These are phyloP conservation scores for Coemansia sp. DNA, from an alignment of 192 early-diverging fungal species.

Conservation along the genomic window DNA sequence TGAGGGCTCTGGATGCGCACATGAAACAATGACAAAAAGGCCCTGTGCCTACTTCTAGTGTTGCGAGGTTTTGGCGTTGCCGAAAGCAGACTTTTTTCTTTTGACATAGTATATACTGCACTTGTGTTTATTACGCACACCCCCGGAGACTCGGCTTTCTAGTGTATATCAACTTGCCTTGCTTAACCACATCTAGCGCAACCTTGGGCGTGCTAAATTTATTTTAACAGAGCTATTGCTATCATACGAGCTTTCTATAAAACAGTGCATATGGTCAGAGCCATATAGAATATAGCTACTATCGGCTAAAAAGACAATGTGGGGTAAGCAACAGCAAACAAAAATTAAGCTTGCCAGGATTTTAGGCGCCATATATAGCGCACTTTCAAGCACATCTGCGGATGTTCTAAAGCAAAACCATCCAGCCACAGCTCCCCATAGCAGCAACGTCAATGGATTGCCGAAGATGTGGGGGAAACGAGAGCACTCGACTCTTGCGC, in stretches of 20 bases:
- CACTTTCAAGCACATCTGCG: background rate
- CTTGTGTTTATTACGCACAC: background rate
- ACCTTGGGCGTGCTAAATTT: background rate
- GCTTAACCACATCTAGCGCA: background rate
- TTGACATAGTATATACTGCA: background rate
- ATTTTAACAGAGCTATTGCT: background rate
- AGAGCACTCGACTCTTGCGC: background rate
- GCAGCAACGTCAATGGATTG: background rate
- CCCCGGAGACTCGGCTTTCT: background rate
- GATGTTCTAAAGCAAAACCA: background rate
- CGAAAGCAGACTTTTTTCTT: background rate
- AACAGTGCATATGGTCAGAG: background rate
- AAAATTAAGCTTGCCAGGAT: background rate
- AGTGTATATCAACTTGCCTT: background rate
- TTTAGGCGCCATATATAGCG: background rate
- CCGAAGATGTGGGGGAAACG: background rate
- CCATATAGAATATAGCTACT: background rate
- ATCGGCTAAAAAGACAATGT: conserved; percentile 1
- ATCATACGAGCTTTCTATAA: background rate
- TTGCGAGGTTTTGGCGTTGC: background rate
- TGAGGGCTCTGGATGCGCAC: background rate
- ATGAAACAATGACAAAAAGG: background rate
- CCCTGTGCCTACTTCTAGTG: background rate
- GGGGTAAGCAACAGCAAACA: background rate
- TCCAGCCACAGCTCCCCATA: background rate